phyloP scores from a whole-genome alignment of 495 filamentous ascomycete species.

The Tuber indicum region DNA sequence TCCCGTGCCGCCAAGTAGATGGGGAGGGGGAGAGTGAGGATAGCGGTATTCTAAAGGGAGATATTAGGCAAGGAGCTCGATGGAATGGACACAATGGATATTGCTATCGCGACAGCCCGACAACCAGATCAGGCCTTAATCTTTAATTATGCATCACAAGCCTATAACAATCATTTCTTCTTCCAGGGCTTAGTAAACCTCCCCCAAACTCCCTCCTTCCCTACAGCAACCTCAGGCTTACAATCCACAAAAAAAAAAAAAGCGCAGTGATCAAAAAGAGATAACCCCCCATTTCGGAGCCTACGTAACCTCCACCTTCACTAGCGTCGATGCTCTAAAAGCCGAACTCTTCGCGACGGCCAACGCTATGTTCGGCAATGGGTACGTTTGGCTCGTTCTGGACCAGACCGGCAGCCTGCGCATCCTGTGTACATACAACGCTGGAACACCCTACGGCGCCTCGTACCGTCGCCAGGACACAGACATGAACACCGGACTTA shows the following conservation, averaged over 20 bases:
- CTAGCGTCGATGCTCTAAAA: slow-evolving; percentile 71
- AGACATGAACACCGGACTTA: slow-evolving; percentile 67
- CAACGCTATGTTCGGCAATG: slow-evolving; percentile 87
- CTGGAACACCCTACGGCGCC: slow-evolving; percentile 79
- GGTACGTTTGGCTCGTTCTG: slow-evolving; percentile 89
- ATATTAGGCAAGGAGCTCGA: slow-evolving; percentile 54
- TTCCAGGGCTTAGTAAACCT: slow-evolving; percentile 60
- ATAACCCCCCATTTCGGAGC: slow-evolving; percentile 16
- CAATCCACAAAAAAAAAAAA: background rate
- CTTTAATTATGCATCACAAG: slow-evolving; percentile 96
- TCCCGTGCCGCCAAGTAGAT: background rate
- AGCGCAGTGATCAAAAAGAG: slow-evolving; percentile 13
- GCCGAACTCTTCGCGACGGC: slow-evolving; percentile 74
- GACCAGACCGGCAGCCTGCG: slow-evolving; percentile 50
- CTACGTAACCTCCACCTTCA: slow-evolving; percentile 53
- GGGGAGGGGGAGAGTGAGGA: background rate
- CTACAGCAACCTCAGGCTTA: background rate
- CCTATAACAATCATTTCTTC: slow-evolving; percentile 95
- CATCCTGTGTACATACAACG: slow-evolving; percentile 83
- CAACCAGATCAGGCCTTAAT: slow-evolving; percentile 65
- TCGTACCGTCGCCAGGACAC: slow-evolving; percentile 71
- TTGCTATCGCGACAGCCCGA: slow-evolving; percentile 70
- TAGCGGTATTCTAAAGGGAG: background rate
- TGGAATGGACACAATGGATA: slow-evolving; percentile 54
- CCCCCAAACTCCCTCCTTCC: background rate